These are phyloP conservation scores for Ogataea philodendri DNA, from an alignment of 805 yeast genomes.

Conservation along the genomic window DNA sequence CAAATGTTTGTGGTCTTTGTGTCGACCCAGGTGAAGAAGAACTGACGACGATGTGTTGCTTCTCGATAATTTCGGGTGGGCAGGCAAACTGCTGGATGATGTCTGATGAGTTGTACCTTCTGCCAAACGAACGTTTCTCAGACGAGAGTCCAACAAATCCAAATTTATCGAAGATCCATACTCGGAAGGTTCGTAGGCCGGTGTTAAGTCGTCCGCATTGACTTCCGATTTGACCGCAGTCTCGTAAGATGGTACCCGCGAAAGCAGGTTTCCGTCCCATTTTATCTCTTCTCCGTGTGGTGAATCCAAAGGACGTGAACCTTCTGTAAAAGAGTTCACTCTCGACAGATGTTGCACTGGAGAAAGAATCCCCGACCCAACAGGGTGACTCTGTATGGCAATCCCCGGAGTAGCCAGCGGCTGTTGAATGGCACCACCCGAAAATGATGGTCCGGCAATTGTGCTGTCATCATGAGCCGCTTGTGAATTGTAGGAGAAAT, in stretches of 20 bases:
- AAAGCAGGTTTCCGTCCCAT: constrained; percentile 30
- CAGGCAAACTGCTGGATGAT: background rate
- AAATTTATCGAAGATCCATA: constrained; percentile 39
- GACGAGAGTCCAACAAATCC: constrained; percentile 32
- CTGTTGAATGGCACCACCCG: constrained; percentile 19
- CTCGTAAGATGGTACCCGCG: constrained; percentile 80
- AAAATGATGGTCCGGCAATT: constrained; percentile 25
- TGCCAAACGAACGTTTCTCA: constrained; percentile 23
- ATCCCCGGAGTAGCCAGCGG: constrained; percentile 16
- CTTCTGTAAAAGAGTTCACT: constrained; percentile 46
- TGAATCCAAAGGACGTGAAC: constrained; percentile 6
- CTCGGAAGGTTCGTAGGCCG: constrained; percentile 60
- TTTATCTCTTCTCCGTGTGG: constrained; percentile 15
- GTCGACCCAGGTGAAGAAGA: constrained; percentile 13
- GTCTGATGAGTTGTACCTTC: constrained; percentile 8
- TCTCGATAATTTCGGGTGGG: constrained; percentile 14
- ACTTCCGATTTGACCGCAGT: constrained; percentile 64
- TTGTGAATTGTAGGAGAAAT: constrained; percentile 29
- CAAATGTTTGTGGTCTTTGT: constrained; percentile 19
- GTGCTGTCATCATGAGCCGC: constrained; percentile 4
- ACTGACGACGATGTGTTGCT: constrained; percentile 15
- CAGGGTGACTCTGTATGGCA: background rate
- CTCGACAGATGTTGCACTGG: constrained; percentile 64
- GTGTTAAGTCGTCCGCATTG: constrained; percentile 58
- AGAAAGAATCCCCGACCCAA: constrained; percentile 42